Base-by-base conservation (phyloP, 2,329 filamentous ascomycete genomes). In the Fusarium verticillioides region DNA sequence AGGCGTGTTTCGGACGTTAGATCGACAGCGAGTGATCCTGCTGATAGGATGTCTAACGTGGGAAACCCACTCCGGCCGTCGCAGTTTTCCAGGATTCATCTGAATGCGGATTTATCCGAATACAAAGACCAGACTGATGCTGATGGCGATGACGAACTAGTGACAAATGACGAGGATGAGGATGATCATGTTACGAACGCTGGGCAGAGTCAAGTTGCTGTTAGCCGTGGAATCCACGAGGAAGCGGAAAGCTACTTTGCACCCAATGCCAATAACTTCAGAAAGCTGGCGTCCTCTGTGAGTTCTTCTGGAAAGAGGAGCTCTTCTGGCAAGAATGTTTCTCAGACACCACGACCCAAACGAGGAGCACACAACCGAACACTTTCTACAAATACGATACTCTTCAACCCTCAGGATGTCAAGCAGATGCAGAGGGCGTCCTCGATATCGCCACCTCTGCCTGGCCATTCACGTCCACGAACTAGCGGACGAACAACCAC, bases 141-240 rank as follows among this genome's bases (percentile, higher is more conserved):
- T 11, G 94, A 97, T 79, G 94, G 94, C 2, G 95, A 98, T 77
- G 95, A 97, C 77, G 95, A 98, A 81, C 85, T 95, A n/a, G 88
- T 93, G 18, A 95, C 93, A 7, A 93, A 95, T 63, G 93, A 94
- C 63, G 93, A 95, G 63, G 90, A 91, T 37, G 88, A 92, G 46
- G 88, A 89, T 62, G 87, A 90, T 56, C 84, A 86, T 21, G 82
- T 79, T 19, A 84, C 84, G 73, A 83, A 87, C 74, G 80, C 78
- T n/a, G 79, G 78, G 23, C 79, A 83, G 63, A 80, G 80, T 58
- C 73, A 75, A 44, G 73, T 73, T 61, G 78, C 74, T n/a, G 74
- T 75, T 21, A 76, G 74, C 32, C 70, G 70, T 64, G 77, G 69
- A 21, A 76, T 79, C 28, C 81, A 81, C 16, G 80, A 79, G 37